Conservation (phyloP, 2,329 filamentous ascomycete species). For the Ophiostoma himal-ulmi region DNA sequence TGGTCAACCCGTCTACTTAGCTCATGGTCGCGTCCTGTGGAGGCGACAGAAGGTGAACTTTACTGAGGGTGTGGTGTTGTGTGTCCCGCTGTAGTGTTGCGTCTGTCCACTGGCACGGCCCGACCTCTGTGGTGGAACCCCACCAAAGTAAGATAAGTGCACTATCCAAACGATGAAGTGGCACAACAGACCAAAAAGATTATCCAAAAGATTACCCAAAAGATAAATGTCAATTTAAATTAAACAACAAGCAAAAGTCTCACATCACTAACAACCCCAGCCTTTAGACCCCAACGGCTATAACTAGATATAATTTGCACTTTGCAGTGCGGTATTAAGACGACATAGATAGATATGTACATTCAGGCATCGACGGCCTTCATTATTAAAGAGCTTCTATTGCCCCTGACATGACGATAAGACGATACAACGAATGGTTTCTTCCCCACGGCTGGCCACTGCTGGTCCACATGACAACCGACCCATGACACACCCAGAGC, state of each 20-base stretch:
- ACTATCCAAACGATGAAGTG: background rate
- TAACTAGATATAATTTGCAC: background rate
- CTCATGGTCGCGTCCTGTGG: background rate
- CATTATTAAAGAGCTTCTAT: slow-evolving; percentile 20
- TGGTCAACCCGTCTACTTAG: background rate
- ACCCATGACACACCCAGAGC: background rate
- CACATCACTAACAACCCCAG: background rate
- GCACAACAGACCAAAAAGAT: background rate
- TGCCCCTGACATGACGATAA: slow-evolving; percentile 14
- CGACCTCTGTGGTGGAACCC: slow-evolving; percentile 9
- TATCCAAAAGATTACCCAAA: background rate
- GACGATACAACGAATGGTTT: slow-evolving; percentile 13
- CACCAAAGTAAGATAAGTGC: background rate
- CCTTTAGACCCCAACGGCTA: background rate
- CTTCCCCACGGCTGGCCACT: background rate
- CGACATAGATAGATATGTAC: slow-evolving; percentile 16
- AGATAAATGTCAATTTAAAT: background rate
- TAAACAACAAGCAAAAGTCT: background rate
- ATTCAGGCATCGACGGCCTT: slow-evolving; percentile 19
- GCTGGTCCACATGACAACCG: background rate
- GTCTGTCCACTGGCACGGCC: slow-evolving; percentile 3
- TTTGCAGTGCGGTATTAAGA: slow-evolving; percentile 15
- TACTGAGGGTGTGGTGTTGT: background rate
- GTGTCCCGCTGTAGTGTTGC: background rate
- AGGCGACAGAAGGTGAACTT: background rate